phyloP scores from a whole-genome alignment of 169 alveolate species.

The Babesia ovis region DNA sequence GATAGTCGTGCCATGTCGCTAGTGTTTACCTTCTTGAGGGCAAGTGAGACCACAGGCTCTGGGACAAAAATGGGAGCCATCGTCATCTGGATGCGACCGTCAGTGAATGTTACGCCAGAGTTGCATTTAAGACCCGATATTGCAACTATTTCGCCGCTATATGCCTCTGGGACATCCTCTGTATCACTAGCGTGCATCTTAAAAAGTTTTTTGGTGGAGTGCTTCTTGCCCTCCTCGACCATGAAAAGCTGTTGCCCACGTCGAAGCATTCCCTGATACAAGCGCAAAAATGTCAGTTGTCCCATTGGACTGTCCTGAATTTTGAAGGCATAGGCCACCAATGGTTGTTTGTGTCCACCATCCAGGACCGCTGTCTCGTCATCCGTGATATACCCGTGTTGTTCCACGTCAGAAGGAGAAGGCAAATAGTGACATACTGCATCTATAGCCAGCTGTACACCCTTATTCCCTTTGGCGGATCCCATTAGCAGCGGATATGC shows the following conservation, averaged over 20 bases:
- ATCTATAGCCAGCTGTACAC: slow-evolving; percentile 90
- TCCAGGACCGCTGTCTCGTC: slow-evolving; percentile 32
- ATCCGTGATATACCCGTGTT: slow-evolving; percentile 54
- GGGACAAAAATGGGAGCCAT: slow-evolving; percentile 90
- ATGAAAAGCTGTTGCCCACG: slow-evolving; percentile 45
- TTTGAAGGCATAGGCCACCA: slow-evolving; percentile 92
- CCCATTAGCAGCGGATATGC: slow-evolving; percentile 93
- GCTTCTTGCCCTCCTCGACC: slow-evolving; percentile 70
- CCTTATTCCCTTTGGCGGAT: slow-evolving; percentile 93
- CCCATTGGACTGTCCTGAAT: slow-evolving; percentile 90
- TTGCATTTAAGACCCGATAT: slow-evolving; percentile 91
- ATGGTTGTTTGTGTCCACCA: slow-evolving; percentile 67
- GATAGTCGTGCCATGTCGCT: slow-evolving; percentile 77
- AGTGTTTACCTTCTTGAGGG: slow-evolving; percentile 78
- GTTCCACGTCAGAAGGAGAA: slow-evolving; percentile 80
- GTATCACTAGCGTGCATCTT: slow-evolving; percentile 93
- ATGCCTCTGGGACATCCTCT: slow-evolving; percentile 88
- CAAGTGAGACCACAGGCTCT: slow-evolving; percentile 91
- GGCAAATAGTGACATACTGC: slow-evolving; percentile 93
- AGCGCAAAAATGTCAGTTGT: slow-evolving; percentile 88
- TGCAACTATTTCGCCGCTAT: slow-evolving; percentile 96
- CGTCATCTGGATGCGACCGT: slow-evolving; percentile 76
- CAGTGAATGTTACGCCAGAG: slow-evolving; percentile 91
- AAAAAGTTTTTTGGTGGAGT: slow-evolving; percentile 80
- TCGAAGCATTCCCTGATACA: slow-evolving; percentile 87